Percentiles rank a stretch among this genome's conserved stretches.
Conservation (phyloP, 306 rosid genomes). For the Cyamopsis tetragonoloba region DNA sequence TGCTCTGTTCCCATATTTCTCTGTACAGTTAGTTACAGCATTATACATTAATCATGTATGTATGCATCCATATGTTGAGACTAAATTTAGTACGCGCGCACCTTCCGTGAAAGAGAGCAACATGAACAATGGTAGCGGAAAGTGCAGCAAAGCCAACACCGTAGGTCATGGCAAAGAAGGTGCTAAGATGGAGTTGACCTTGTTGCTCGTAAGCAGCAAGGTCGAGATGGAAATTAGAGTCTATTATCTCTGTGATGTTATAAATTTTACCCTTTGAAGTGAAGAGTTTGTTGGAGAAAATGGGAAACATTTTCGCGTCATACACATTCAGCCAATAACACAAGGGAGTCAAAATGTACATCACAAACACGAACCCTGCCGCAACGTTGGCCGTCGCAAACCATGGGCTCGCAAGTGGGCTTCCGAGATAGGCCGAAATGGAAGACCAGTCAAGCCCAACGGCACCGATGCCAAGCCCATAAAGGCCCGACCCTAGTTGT, state of each 20-base stretch:
- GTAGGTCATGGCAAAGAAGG: conserved; percentile 66
- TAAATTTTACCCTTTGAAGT: conserved; percentile 47
- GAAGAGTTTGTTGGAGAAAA: conserved; percentile 57
- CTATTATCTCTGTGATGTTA: conserved; percentile 61
- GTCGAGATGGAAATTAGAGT: conserved; percentile 68
- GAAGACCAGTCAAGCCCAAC: conserved; percentile 89
- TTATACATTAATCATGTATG: too few species aligned
- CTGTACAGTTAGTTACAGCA: too few species aligned
- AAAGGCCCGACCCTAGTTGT: conserved; percentile 79
- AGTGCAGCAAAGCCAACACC: conserved; percentile 94
- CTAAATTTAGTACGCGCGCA: background rate
- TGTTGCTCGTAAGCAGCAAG: conserved; percentile 47
- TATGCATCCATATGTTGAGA: too few species aligned
- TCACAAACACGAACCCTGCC: conserved; percentile 55
- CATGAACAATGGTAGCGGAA: conserved; percentile 73
- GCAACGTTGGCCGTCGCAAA: conserved; percentile 95
- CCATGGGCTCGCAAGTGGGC: conserved; percentile 98
- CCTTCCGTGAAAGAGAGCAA: conserved; percentile 91
- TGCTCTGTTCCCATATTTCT: conserved; percentile 88
- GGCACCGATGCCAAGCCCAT: conserved; percentile 67
- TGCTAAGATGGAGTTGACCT: conserved; percentile 61
- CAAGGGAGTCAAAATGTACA: conserved; percentile 69
- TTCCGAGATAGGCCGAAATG: conserved; percentile 78
- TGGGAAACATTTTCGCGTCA: conserved; percentile 68
- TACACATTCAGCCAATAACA: conserved; percentile 71